phyloP scores from a whole-genome alignment of 1,284 basidiomycete species.

The Golubevia sp. region DNA sequence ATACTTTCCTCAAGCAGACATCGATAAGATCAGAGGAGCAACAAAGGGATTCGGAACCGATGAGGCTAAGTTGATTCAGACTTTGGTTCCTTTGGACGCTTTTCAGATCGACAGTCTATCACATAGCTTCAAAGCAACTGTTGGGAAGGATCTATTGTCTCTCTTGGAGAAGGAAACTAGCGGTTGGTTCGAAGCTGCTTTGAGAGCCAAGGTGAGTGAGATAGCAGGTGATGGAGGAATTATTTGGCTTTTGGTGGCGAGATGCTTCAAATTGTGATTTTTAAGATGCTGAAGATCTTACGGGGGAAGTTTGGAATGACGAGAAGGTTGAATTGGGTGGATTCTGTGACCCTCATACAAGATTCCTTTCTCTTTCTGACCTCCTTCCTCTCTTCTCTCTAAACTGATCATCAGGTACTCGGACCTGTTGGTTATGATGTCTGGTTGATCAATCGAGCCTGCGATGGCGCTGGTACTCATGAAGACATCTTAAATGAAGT shows the following conservation, averaged over 20 bases:
- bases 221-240: too few species aligned
- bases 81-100: slow-evolving; percentile 42
- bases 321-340: too few species aligned
- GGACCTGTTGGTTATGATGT: slow-evolving; percentile 45
- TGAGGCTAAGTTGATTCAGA: slow-evolving; percentile 35
- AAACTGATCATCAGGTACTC: slow-evolving; percentile 7
- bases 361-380: too few species aligned
- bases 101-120: slow-evolving; percentile 37
- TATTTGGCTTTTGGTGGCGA: too few species aligned
- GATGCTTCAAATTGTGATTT: too few species aligned
- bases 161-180: slow-evolving; percentile 47
- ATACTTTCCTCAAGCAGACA: slow-evolving; percentile 26
- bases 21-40: slow-evolving; percentile 44
- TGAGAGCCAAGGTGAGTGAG: slow-evolving; percentile 30
- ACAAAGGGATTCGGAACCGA: slow-evolving; percentile 38
- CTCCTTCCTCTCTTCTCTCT: too few species aligned
- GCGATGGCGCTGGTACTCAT: slow-evolving; percentile 44
- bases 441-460: slow-evolving; percentile 47
- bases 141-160: slow-evolving; percentile 39
- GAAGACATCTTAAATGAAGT: slow-evolving; percentile 49
- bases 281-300: too few species aligned
- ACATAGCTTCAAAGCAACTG: slow-evolving; percentile 33
- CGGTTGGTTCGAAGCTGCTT: slow-evolving; percentile 42
- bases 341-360: too few species aligned
- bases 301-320: too few species aligned